Evolutionary conservation across 371 early-diverging fungal genomes (phyloP), one percentile per base, ranked within the genome.

Genomic region (Choanephora cucurbitarum): DNA sequence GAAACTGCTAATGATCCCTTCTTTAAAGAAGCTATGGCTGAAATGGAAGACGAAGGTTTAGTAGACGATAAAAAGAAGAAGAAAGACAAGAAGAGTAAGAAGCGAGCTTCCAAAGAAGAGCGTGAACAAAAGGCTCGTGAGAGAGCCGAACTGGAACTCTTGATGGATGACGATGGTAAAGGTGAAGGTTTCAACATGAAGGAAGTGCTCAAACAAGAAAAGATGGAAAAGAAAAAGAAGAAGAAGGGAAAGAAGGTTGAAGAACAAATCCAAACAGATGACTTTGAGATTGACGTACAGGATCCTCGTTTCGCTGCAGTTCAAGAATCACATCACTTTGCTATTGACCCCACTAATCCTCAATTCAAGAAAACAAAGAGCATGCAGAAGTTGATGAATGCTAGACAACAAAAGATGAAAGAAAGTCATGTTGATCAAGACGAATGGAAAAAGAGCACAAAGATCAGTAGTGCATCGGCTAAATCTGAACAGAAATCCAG

Each of bases 331-430:
- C 90, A 91, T 66, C 88, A 91, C 59, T 97, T 94, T 72, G 95
- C 96, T 18, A 90, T 98, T 47, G 98, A 98, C 62, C 96, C 97
- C 15, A 94, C 94, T 51, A 94, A 91, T 67, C 94, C 97, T 52
- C 85, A 89, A 56, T 97, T 92, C 81, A 95, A 95, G 75, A 93
- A 93, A 82, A 97, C 96, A 31, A 90, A 89, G 70, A 88, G 85
- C 21, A 96, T 95, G 95, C 67, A 81, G 33, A 86, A 90, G 62
- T 69, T 96, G 22, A 63, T 96, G 61, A 65, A 73, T 19, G 89
- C 86, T 57, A 80, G 94, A 53, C 88, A 91, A 58, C 79, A 82
- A 63, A 71, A 79, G 49, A 64, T 78, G 61, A 56, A 67, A 49
- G 52, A 58, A 28, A 10, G 37, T 23, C 11, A 21, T 13, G 37